These are phyloP conservation scores for Talaromyces sp. DNA, from an alignment of 2,329 filamentous ascomycete species.

Conservation along the genomic window DNA sequence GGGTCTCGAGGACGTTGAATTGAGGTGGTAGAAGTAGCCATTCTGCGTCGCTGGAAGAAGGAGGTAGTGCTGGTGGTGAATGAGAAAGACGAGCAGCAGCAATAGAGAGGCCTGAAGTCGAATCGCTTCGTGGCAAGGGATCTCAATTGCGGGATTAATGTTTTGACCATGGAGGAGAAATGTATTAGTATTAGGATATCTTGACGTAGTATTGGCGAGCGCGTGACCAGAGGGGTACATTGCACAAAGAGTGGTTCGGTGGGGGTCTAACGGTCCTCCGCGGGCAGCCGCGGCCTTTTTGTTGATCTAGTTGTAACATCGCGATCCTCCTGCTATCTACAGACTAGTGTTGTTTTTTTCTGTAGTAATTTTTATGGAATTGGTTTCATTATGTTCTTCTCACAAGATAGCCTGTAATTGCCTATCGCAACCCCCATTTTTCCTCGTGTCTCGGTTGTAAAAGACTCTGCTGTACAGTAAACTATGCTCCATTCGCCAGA, in stretches of 20 bases:
- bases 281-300: slow-evolving; percentile 1
- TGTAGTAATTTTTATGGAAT: background rate
- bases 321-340: background rate
- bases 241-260: background rate
- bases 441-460: too few species aligned
- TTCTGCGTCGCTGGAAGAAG: slow-evolving; percentile 12
- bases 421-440: background rate
- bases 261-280: slow-evolving; percentile 6
- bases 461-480: background rate
- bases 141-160: background rate
- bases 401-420: background rate
- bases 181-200: background rate
- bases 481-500: slow-evolving; percentile 3
- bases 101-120: background rate
- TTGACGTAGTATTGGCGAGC: background rate
- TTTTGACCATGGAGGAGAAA: background rate
- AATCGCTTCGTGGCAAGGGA: background rate
- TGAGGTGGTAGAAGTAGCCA: slow-evolving; percentile 27
- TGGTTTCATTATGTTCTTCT: background rate
- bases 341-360: too few species aligned
- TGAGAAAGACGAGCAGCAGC: background rate
- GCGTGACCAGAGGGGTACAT: background rate
- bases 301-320: background rate
- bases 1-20: slow-evolving; percentile 62
- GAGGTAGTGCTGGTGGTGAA: too few species aligned